Evolutionary conservation across 1,284 basidiomycete species (phyloP).

Genomic region (Ceratobasidium theobromae): DNA sequence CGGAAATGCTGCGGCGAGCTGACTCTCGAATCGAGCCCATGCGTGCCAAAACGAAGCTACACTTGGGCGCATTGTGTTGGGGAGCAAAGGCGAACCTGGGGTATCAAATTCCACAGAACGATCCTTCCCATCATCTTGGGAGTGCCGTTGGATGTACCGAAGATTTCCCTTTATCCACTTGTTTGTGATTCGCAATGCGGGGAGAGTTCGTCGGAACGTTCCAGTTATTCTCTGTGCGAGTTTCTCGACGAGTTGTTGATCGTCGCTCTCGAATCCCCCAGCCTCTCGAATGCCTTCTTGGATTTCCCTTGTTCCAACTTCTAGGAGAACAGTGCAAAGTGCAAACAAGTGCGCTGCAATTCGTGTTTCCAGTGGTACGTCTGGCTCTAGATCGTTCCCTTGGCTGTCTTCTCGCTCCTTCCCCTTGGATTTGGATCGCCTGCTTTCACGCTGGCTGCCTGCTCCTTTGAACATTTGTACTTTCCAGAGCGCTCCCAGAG

Average conservation of each 20-base stretch:
- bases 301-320: slow-evolving; percentile 61
- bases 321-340: slow-evolving; percentile 66
- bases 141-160: slow-evolving; percentile 57
- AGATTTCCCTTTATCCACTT: slow-evolving; percentile 88
- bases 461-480: slow-evolving; percentile 59
- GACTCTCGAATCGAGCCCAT: slow-evolving; percentile 68
- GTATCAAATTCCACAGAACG: neutral
- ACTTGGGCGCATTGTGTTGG: slow-evolving; percentile 34
- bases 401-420: slow-evolving; percentile 42
- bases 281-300: slow-evolving; percentile 39
- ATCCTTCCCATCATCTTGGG: slow-evolving; percentile 38
- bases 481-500: slow-evolving; percentile 80
- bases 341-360: slow-evolving; percentile 74
- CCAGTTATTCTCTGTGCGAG: slow-evolving; percentile 83
- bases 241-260: slow-evolving; percentile 56
- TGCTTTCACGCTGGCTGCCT: slow-evolving; percentile 14
- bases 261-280: slow-evolving; percentile 44
- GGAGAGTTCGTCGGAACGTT: slow-evolving; percentile 80
- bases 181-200: slow-evolving; percentile 80
- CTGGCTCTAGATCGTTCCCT: slow-evolving; percentile 31
- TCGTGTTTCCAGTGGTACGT: slow-evolving; percentile 59
- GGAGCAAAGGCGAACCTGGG: neutral
- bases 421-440: slow-evolving; percentile 45
- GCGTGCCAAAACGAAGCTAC: slow-evolving; percentile 65
- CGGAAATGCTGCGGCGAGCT: slow-evolving; percentile 72